phyloP scores from a whole-genome alignment of 306 rosid genomes.

The Trifolium repens region DNA sequence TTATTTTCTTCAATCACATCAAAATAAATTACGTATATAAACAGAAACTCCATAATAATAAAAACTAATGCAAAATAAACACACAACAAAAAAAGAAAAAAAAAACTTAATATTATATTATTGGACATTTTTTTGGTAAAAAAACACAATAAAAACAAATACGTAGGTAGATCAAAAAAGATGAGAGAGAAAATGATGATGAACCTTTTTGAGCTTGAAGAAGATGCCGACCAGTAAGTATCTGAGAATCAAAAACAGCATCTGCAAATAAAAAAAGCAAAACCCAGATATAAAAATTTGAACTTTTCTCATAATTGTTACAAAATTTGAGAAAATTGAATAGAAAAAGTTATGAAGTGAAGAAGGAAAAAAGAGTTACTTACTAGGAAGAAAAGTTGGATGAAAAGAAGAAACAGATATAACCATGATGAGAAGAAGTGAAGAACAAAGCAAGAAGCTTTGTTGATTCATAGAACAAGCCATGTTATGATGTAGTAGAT shows the following conservation, averaged over 20 bases:
- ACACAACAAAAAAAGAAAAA: neutral
- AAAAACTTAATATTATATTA: neutral
- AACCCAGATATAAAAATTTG: slow-evolving; percentile 24
- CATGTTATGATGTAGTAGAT: slow-evolving; percentile 40
- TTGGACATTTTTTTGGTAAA: neutral
- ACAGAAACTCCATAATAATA: neutral
- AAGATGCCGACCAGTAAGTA: slow-evolving; percentile 63
- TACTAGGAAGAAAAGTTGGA: slow-evolving; percentile 54
- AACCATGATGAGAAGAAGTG: slow-evolving; percentile 51
- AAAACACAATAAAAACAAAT: neutral
- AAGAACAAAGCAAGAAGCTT: slow-evolving; percentile 40
- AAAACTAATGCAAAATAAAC: neutral
- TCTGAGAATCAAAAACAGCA: slow-evolving; percentile 51
- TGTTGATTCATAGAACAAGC: slow-evolving; percentile 51
- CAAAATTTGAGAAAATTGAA: neutral
- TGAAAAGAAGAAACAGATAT: slow-evolving; percentile 56
- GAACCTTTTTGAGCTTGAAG: slow-evolving; percentile 88
- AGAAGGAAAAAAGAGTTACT: slow-evolving; percentile 43
- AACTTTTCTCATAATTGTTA: neutral
- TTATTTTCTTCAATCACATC: slow-evolving; percentile 18
- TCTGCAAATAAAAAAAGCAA: slow-evolving; percentile 50
- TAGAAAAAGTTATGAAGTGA: neutral
- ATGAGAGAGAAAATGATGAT: slow-evolving; percentile 4
- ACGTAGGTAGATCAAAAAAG: slow-evolving; percentile 35
- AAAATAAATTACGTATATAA: neutral